Conservation (phyloP, 768 basidiomycete species). For the Podaxis sp. region DNA sequence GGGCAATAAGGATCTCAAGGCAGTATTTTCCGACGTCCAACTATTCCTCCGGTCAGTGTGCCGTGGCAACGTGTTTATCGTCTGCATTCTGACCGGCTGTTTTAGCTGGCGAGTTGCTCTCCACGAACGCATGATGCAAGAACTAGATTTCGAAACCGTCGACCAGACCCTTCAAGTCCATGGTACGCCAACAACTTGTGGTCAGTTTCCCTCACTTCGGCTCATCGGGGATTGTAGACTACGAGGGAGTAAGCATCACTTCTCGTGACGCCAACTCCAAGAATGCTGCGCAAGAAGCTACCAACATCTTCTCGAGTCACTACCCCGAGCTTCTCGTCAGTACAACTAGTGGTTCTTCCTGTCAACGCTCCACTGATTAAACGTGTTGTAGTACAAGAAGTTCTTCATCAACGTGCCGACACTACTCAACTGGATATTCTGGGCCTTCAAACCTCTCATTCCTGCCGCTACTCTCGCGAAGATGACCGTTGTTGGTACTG, state of each 20-base stretch:
- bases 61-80: not conserved
- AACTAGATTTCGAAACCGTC: slow-evolving; percentile 69
- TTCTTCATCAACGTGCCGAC: slow-evolving; percentile 83
- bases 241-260: slow-evolving; percentile 65
- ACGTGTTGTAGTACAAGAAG: slow-evolving; percentile 55
- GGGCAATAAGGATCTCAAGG: slow-evolving; percentile 58
- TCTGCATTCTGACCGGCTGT: slow-evolving; percentile 9
- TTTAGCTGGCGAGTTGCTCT: slow-evolving; percentile 75
- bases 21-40: slow-evolving; percentile 74
- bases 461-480: slow-evolving; percentile 75
- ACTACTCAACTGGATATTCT: slow-evolving; percentile 79
- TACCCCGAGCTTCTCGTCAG: slow-evolving; percentile 79
- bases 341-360: slow-evolving; percentile 3
- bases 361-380: slow-evolving; percentile 4
- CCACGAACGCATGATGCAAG: slow-evolving; percentile 64
- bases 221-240: slow-evolving; percentile 45
- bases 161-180: slow-evolving; percentile 77
- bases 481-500: slow-evolving; percentile 74
- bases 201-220: not conserved
- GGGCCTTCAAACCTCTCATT: slow-evolving; percentile 75
- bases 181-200: slow-evolving; percentile 34
- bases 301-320: slow-evolving; percentile 70
- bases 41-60: slow-evolving; percentile 64
- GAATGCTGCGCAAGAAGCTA: slow-evolving; percentile 71
- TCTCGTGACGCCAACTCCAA: slow-evolving; percentile 75